Conservation (phyloP, 2,329 filamentous ascomycete species). For the Aspergillus felis region DNA sequence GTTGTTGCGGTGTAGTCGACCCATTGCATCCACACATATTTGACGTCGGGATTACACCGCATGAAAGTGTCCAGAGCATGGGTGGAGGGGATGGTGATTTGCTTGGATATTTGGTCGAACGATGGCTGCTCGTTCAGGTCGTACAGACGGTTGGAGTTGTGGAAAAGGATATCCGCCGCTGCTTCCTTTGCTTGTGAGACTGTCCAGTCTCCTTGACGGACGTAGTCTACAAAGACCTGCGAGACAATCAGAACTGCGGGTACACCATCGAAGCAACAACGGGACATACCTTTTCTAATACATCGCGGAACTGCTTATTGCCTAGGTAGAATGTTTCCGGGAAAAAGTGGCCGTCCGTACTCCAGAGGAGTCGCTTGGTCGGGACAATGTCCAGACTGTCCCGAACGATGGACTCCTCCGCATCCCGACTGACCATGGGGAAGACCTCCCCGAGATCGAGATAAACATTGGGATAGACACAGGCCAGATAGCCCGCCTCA, state of each 20-base stretch:
- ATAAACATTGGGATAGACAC: slow-evolving; percentile 74
- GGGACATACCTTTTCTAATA: slow-evolving; percentile 58
- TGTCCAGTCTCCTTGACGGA: slow-evolving; percentile 60
- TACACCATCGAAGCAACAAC: background rate
- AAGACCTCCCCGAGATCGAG: slow-evolving; percentile 82
- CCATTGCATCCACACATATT: slow-evolving; percentile 73
- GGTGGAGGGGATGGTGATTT: slow-evolving; percentile 8
- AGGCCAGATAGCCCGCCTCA: slow-evolving; percentile 74
- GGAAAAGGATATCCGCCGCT: slow-evolving; percentile 67
- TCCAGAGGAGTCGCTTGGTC: slow-evolving; percentile 72
- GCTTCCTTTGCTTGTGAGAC: slow-evolving; percentile 60
- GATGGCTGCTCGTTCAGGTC: slow-evolving; percentile 47
- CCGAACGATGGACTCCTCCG: slow-evolving; percentile 66
- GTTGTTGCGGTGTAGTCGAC: slow-evolving; percentile 70
- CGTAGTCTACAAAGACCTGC: slow-evolving; percentile 63
- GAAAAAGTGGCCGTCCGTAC: slow-evolving; percentile 74
- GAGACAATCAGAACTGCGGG: background rate
- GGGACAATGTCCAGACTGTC: slow-evolving; percentile 74
- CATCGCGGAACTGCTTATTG: slow-evolving; percentile 67
- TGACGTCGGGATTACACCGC: slow-evolving; percentile 47
- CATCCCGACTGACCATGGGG: slow-evolving; percentile 70
- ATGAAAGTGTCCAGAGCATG: slow-evolving; percentile 46
- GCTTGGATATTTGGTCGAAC: slow-evolving; percentile 10
- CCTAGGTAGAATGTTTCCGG: slow-evolving; percentile 75
- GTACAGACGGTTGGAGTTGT: slow-evolving; percentile 74